phyloP scores from a whole-genome alignment of 106 monocot species.

The Acorus calamus region DNA sequence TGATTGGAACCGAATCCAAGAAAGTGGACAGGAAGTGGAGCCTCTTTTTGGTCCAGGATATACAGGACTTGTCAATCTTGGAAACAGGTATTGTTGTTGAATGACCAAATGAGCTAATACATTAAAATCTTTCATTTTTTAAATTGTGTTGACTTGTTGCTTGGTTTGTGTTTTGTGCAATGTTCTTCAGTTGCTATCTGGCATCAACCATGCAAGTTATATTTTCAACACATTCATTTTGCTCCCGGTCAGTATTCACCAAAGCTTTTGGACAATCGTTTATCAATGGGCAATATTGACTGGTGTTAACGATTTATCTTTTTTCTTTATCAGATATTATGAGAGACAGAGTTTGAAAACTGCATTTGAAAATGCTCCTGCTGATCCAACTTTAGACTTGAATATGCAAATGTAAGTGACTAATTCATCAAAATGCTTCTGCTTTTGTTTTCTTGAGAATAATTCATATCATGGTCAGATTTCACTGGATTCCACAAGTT shows the following conservation, averaged over 20 bases:
- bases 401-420: slow-evolving; percentile 92
- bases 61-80: slow-evolving; percentile 93
- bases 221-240: slow-evolving; percentile 60
- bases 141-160: background rate
- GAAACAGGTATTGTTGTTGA: slow-evolving; percentile 58
- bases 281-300: background rate
- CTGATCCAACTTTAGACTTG: slow-evolving; percentile 91
- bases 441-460: background rate
- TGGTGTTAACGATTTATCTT: background rate
- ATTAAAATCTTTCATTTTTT: background rate
- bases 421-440: background rate
- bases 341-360: slow-evolving; percentile 58
- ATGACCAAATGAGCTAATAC: background rate
- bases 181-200: slow-evolving; percentile 75
- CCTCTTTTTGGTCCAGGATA: slow-evolving; percentile 83
- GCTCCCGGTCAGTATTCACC: slow-evolving; percentile 47
- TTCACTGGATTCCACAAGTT: too few species aligned
- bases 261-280: background rate
- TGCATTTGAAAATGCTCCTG: slow-evolving; percentile 55
- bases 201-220: slow-evolving; percentile 93
- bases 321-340: slow-evolving; percentile 56
- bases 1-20: slow-evolving; percentile 98
- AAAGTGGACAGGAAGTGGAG: slow-evolving; percentile 85
- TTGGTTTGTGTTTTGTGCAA: background rate
- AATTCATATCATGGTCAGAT: too few species aligned